Percentiles rank a stretch among this genome's conserved stretches.
Conservation (phyloP, 1,284 basidiomycete genomes). For the Pseudozyma hubeiensis region DNA sequence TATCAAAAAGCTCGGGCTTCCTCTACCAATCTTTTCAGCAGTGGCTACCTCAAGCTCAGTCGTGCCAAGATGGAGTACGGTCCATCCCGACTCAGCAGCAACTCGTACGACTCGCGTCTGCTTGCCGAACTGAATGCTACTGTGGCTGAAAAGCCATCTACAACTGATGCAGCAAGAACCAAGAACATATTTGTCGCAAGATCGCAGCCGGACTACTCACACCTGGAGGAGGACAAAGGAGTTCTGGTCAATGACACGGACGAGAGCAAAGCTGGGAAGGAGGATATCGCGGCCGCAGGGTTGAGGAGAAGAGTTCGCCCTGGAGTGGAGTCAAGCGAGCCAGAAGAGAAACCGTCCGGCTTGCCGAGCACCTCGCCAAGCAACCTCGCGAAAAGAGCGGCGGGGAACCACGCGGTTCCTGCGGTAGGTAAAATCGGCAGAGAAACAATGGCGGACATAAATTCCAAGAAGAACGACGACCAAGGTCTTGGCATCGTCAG, state of each 20-base stretch:
- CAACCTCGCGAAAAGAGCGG: not conserved
- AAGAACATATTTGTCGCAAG: constrained; percentile 7
- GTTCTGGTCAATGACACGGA: constrained; percentile 2
- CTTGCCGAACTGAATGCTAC: constrained; percentile 9
- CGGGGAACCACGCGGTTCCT: not conserved
- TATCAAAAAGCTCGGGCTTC: constrained; percentile 28
- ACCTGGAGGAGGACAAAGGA: constrained; percentile 10
- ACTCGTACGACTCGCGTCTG: constrained; percentile 52
- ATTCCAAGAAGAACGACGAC: not conserved
- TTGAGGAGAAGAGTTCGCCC: constrained; percentile 19
- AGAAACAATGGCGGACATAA: not conserved
- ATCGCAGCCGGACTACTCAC: constrained; percentile 26
- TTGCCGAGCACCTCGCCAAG: not conserved
- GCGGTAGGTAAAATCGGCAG: not conserved
- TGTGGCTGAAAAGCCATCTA: not conserved
- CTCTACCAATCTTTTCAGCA: constrained; percentile 11
- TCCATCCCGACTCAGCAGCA: constrained; percentile 33
- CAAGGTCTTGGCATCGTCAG: not conserved
- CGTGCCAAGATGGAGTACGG: constrained; percentile 54
- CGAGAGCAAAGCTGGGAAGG: constrained; percentile 2
- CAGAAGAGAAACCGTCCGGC: not conserved
- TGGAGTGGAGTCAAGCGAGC: not conserved
- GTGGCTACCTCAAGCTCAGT: constrained; percentile 45
- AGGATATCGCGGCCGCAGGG: constrained; percentile 14
- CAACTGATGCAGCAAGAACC: not conserved